Percentiles rank a stretch among this genome's conserved stretches.
phyloP scores from a whole-genome alignment of 2,329 filamentous ascomycete species.

The Aspergillus pseudoglaucus region DNA sequence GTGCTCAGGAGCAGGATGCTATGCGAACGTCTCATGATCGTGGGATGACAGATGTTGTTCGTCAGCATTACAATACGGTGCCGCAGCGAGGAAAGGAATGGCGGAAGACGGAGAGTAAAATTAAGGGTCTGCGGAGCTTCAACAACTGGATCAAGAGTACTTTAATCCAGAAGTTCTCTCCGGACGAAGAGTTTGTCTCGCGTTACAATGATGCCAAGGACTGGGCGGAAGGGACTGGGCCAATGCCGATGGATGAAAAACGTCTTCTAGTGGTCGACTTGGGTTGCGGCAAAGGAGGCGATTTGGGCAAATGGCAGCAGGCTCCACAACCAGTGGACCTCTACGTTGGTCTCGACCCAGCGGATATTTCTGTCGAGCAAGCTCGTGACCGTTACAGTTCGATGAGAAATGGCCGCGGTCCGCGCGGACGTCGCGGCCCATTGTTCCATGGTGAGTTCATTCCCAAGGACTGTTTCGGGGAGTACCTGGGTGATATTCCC shows the following conservation, averaged over 20 bases:
- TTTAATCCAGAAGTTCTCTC: conserved; percentile 92
- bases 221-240: conserved; percentile 36
- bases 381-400: conserved; percentile 74
- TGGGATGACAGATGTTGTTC: conserved; percentile 76
- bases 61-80: conserved; percentile 92
- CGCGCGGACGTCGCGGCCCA: conserved; percentile 50
- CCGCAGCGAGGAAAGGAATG: conserved; percentile 90
- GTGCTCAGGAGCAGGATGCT: conserved; percentile 34
- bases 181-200: conserved; percentile 65
- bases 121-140: conserved; percentile 88
- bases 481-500: conserved; percentile 72
- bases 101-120: conserved; percentile 87
- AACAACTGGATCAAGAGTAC: conserved; percentile 99
- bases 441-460: conserved; percentile 83
- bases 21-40: conserved; percentile 36
- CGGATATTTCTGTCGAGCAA: conserved; percentile 85
- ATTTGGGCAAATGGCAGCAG: conserved; percentile 92
- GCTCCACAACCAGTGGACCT: conserved; percentile 85
- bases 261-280: conserved; percentile 81
- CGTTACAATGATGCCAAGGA: conserved; percentile 38
- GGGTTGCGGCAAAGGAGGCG: conserved; percentile 93
- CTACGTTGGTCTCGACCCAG: conserved; percentile 90
- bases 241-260: conserved; percentile 35
- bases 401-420: conserved; percentile 55
- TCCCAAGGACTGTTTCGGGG: conserved; percentile 86